These are phyloP conservation scores for Penstemon eatonii DNA, from an alignment of 257 asterid species.

Conservation along the genomic window DNA sequence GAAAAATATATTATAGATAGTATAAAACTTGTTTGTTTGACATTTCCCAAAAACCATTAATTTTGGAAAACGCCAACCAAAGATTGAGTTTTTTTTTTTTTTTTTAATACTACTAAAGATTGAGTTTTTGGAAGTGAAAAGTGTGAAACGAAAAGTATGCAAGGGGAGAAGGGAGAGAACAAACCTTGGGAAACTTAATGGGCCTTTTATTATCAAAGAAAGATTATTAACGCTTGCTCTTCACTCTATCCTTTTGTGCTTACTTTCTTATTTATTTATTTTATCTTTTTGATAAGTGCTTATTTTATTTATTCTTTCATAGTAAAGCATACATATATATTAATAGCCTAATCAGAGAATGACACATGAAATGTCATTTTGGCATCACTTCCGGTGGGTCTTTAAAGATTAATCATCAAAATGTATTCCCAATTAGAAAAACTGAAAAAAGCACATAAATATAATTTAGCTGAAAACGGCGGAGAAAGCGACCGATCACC, in stretches of 20 bases:
- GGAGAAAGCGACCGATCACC: conserved; percentile 49
- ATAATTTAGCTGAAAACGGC: conserved; percentile 42
- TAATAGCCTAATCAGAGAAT: conserved; percentile 31
- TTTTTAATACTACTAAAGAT: too few species aligned
- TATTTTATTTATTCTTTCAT: background rate
- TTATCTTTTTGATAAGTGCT: background rate
- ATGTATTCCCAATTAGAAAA: conserved; percentile 17
- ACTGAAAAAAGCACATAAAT: conserved; percentile 3
- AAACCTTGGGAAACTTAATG: too few species aligned
- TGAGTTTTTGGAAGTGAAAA: too few species aligned
- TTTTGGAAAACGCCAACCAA: too few species aligned
- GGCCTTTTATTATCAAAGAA: too few species aligned
- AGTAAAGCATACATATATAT: conserved; percentile 10
- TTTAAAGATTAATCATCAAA: conserved; percentile 13
- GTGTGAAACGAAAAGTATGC: too few species aligned
- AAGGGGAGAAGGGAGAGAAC: too few species aligned
- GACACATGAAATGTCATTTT: conserved; percentile 20
- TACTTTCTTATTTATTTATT: background rate
- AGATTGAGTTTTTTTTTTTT: too few species aligned
- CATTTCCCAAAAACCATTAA: too few species aligned
- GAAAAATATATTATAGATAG: too few species aligned
- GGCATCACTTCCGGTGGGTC: conserved; percentile 33
- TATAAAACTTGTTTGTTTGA: too few species aligned
- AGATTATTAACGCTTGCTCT: too few species aligned
- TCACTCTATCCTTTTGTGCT: background rate